Evolutionary conservation across 2,329 filamentous ascomycete species (phyloP).

Genomic region (Calonectria pteridis): DNA sequence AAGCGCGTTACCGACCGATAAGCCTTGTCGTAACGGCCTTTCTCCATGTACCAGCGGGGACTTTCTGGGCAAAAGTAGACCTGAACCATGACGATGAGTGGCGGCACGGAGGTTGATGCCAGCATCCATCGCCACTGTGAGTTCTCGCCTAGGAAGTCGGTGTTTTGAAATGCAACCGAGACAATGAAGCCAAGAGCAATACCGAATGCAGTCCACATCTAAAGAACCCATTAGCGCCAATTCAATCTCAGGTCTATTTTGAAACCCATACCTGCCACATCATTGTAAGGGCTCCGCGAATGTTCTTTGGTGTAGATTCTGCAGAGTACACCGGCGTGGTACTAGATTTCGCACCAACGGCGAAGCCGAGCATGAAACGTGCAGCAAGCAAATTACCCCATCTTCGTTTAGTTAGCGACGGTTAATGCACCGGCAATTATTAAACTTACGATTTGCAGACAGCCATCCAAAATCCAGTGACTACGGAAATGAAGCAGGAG

Average conservation of each 20-base stretch:
- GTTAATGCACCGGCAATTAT: too few species aligned
- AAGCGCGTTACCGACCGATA: constrained; percentile 59
- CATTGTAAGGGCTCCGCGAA: constrained; percentile 83
- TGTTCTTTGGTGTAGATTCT: constrained; percentile 74
- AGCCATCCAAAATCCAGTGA: constrained; percentile 60
- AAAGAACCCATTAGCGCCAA: neutral
- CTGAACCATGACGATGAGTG: constrained; percentile 64
- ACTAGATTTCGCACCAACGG: constrained; percentile 74
- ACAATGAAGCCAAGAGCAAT: constrained; percentile 63
- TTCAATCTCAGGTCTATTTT: too few species aligned
- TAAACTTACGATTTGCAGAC: constrained; percentile 27
- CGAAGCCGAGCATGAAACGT: constrained; percentile 76
- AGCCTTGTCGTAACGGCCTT: constrained; percentile 57
- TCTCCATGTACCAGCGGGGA: constrained; percentile 61
- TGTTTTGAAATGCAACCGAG: constrained; percentile 65
- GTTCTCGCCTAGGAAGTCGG: constrained; percentile 57
- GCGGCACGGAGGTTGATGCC: constrained; percentile 66
- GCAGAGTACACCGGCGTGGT: constrained; percentile 79
- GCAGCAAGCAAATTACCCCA: constrained; percentile 73
- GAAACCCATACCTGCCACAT: constrained; percentile 65
- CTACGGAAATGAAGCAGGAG: constrained; percentile 65
- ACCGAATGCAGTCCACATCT: constrained; percentile 50
- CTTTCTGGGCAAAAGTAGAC: constrained; percentile 74
- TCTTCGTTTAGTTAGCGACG: constrained; percentile 41
- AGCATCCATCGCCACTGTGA: constrained; percentile 70